Base-by-base conservation (phyloP, 345 rosid genomes). In the Raphanus raphanistrum region DNA sequence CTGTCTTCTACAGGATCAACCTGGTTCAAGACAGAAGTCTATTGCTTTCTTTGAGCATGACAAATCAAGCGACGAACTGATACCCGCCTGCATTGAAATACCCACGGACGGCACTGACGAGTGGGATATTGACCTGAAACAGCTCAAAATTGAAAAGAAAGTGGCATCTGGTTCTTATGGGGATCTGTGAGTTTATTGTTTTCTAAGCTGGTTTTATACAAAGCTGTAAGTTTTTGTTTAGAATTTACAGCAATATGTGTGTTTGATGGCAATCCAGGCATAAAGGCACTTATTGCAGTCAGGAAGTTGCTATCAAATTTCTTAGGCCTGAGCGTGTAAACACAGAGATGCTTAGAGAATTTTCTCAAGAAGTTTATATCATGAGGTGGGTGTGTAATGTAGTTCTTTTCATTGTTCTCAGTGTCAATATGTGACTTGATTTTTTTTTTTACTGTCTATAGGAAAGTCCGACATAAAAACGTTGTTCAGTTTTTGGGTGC, bases 401-500 rank as follows among this genome's bases (percentile, higher is more conserved):
- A 55, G 15, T 76, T 60, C 36, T 66, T 48, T 74, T 75, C 52
- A 63, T 50, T 50, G 15, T 50, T n/a, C 21, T 13, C 26, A 35
- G 55, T 76, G 27, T 66, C 55, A 36, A 32, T 32, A 29, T 57
- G 31, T 27, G 60, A 31, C 72, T 31, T 50, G 33, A 25, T 50
- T 1, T 12, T 12, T 45, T 4, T 50, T 4, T n/a, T 4, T 60
- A 52, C 55, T 50, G 29, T 79, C 69, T 82, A 79, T 81, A 92
- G 99, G 90, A 94, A 94, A 86, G 83, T 94, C 45, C 87, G 98
- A 58, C 98, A 94, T 80, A 94, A 89, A 86, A 94, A 94, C 70
- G 89, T 94, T 59, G 92, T 94, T 77, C 98, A 94, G 71, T 92
- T 94, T 82, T 87, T 94, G 66, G 98, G 98, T 73, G 98, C 97